Conservation (phyloP, 805 yeast genomes). For the Lachancea cidri region DNA sequence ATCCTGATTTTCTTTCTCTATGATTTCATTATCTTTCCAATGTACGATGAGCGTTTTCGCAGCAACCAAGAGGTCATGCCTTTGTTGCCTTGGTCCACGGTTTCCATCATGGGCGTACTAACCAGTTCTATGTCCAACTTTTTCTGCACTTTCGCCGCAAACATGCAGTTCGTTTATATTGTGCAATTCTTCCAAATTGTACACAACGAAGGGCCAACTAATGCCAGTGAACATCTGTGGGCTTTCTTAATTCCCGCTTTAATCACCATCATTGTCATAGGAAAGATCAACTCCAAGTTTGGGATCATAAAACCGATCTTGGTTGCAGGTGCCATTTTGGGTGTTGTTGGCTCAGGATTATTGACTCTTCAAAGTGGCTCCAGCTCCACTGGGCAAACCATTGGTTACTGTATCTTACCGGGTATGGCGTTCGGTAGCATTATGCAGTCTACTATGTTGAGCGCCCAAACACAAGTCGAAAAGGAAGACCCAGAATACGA, state of each 20-base stretch:
- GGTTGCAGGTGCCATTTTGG: constrained; percentile 27
- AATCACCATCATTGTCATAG: constrained; percentile 20
- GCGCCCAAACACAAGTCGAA: constrained; percentile 27
- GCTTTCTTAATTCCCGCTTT: constrained; percentile 19
- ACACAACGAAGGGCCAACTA: constrained; percentile 19
- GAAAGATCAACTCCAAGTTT: constrained; percentile 31
- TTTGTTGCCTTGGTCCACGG: not conserved
- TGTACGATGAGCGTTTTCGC: not conserved
- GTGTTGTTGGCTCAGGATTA: constrained; percentile 34
- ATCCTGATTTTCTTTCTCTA: constrained; percentile 41
- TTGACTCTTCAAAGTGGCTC: constrained; percentile 29
- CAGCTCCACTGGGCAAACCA: constrained; percentile 25
- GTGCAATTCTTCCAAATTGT: constrained; percentile 27
- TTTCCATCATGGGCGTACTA: constrained; percentile 8
- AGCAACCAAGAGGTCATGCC: constrained; percentile 5
- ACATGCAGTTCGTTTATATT: constrained; percentile 18
- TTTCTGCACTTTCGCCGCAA: constrained; percentile 16
- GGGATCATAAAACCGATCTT: constrained; percentile 35
- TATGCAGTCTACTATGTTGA: constrained; percentile 31
- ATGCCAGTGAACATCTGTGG: constrained; percentile 21
- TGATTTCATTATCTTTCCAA: constrained; percentile 31
- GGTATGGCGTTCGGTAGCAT: constrained; percentile 35
- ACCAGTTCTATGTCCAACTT: constrained; percentile 16
- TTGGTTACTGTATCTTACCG: constrained; percentile 37
- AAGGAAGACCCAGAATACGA: constrained; percentile 13